A percentile compares a stretch with the other conserved stretches of the same genome.
Evolutionary conservation across 164 flowering plant genomes (phyloP).

Genomic region (Houttuynia cordata): DNA sequence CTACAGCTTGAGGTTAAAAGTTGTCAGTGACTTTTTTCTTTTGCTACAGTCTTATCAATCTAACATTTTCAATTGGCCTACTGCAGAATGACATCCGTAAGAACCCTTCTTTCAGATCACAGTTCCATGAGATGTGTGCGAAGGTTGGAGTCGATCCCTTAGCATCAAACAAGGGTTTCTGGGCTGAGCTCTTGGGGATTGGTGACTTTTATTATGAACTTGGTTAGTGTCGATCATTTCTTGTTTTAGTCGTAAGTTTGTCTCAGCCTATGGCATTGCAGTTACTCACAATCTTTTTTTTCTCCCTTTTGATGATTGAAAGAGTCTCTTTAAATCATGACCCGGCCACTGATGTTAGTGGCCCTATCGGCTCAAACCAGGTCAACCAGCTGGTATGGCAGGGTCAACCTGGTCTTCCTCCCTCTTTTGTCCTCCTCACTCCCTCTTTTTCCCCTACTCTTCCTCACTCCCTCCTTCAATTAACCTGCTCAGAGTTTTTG

Average conservation of each 20-base stretch:
- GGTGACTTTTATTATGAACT: conserved; percentile 99
- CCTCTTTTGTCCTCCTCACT: too few species aligned
- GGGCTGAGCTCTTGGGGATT: conserved; percentile 96
- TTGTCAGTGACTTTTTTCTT: neutral
- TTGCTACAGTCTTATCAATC: neutral
- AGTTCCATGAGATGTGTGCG: conserved; percentile 97
- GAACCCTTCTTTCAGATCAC: conserved; percentile 88
- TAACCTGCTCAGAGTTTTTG: too few species aligned
- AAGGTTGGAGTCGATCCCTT: conserved; percentile 97
- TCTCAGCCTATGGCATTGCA: neutral
- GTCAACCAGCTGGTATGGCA: too few species aligned
- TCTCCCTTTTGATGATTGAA: too few species aligned
- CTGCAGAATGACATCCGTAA: conserved; percentile 92
- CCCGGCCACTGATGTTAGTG: too few species aligned
- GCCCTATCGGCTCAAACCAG: too few species aligned
- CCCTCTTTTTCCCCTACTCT: too few species aligned
- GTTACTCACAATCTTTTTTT: neutral
- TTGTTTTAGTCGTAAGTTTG: neutral
- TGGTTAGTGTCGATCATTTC: conserved; percentile 37
- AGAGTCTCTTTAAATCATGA: too few species aligned
- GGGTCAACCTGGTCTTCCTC: too few species aligned
- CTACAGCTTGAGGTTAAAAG: too few species aligned
- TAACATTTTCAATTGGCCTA: conserved; percentile 3
- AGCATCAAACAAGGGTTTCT: conserved; percentile 93
- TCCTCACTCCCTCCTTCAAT: too few species aligned